Evolutionary conservation across 805 yeast genomes (phyloP).

Genomic region (Starmerella tilneyi): DNA sequence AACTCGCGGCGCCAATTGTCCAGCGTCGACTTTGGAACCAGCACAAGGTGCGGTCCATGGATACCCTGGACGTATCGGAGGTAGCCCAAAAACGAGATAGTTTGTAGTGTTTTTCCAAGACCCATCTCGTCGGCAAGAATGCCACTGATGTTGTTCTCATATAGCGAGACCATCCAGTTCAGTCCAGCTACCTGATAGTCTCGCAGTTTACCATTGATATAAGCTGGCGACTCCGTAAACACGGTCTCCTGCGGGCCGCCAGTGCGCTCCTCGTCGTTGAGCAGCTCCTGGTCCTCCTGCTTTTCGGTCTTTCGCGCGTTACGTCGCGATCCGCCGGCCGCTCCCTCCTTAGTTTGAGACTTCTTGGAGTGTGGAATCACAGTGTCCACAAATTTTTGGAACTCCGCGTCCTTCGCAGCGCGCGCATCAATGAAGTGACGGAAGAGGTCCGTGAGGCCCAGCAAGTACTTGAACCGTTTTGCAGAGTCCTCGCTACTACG

Average conservation of each 20-base stretch:
- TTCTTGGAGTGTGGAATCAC: slow-evolving; percentile 24
- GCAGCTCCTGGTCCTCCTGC: slow-evolving; percentile 88
- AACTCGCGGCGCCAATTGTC: slow-evolving; percentile 97
- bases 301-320: slow-evolving; percentile 75
- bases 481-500: slow-evolving; percentile 51
- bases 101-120: slow-evolving; percentile 88
- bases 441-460: slow-evolving; percentile 75
- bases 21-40: slow-evolving; percentile 90
- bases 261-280: slow-evolving; percentile 66
- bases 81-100: slow-evolving; percentile 84
- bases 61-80: slow-evolving; percentile 65
- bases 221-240: slow-evolving; percentile 79
- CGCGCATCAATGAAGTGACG: slow-evolving; percentile 77
- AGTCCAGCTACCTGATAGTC: slow-evolving; percentile 92
- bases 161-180: slow-evolving; percentile 84
- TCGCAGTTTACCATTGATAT: slow-evolving; percentile 61
- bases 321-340: slow-evolving; percentile 34
- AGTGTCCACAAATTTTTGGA: slow-evolving; percentile 33
- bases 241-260: slow-evolving; percentile 48
- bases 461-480: slow-evolving; percentile 64
- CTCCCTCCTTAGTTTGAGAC: slow-evolving; percentile 19
- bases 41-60: slow-evolving; percentile 82
- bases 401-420: slow-evolving; percentile 65
- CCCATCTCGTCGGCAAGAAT: slow-evolving; percentile 99
- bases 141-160: slow-evolving; percentile 82